A percentile compares a stretch with the other conserved stretches of the same genome.
Conservation (phyloP, 352 stramenopile genomes). For the Salisapilia sapeloensis region DNA sequence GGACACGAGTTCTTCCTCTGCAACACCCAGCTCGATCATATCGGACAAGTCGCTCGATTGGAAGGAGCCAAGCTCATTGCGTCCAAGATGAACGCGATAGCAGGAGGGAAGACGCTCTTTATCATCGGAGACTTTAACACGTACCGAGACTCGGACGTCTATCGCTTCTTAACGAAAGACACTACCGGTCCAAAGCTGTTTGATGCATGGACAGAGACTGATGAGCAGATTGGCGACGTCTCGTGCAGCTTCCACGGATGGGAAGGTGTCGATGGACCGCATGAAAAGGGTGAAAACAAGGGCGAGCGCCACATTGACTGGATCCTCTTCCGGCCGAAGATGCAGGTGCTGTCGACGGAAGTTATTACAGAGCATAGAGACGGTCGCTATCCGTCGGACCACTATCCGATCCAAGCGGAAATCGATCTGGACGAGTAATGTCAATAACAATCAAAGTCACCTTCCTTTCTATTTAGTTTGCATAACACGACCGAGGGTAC, state of each 20-base stretch:
- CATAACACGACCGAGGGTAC: constrained; percentile 21
- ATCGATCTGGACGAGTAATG: constrained; percentile 8
- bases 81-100: constrained; percentile 8
- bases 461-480: too few species aligned
- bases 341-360: constrained; percentile 57
- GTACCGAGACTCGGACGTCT: constrained; percentile 61
- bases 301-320: constrained; percentile 79
- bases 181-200: constrained; percentile 30
- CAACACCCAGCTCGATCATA: constrained; percentile 19
- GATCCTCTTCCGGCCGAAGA: constrained; percentile 72
- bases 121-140: constrained; percentile 77
- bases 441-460: not conserved
- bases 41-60: constrained; percentile 6
- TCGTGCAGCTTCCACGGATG: constrained; percentile 80
- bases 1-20: constrained; percentile 11
- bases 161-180: constrained; percentile 64
- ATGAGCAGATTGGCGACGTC: constrained; percentile 49
- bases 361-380: constrained; percentile 72
- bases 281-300: constrained; percentile 36
- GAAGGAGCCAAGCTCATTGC: constrained; percentile 14
- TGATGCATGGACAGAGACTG: constrained; percentile 55
- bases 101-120: constrained; percentile 1
- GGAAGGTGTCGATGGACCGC: constrained; percentile 68
- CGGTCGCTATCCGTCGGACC: constrained; percentile 68
- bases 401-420: constrained; percentile 75